Base-by-base conservation (phyloP, 108 stramenopile genomes). In the Parmales sp. region DNA sequence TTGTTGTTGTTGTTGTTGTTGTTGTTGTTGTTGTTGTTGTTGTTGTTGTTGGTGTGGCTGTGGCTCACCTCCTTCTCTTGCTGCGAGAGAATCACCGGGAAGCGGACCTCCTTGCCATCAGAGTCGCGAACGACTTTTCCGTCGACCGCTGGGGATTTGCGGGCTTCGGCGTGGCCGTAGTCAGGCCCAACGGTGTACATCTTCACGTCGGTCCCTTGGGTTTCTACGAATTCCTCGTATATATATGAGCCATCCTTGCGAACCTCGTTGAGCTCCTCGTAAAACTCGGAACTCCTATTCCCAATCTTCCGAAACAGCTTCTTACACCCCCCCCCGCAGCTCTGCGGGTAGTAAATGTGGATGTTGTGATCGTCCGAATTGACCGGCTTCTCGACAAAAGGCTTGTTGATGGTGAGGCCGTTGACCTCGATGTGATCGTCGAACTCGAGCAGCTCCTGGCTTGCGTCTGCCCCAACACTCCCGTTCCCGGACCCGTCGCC, bases 341-440 rank as follows among this genome's bases (percentile, higher is more conserved):
- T 83, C 19, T 87, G 79, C 0, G 95, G 98, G 70, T 97, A 99
- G 72, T 98, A 98, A 44, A 96, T 85, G 86, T 74, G 88, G 74
- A 99, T 90, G 78, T 96, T 97, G 74, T 99, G 98, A 77, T 99
- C 96, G 69, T 99, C 98, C 3, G 96, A 93, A 76, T 99, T 89
- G 5, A 95, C 95, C 1, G 98, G 98, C 79, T 99, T 99, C 74
- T 99, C 98, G 5, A 99, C 96, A 69, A 99, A 96, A 6, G 98
- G 98, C 74, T 99, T 99, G 82, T 97, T 74, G 51, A 99, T 89
- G 37, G 54, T 69, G 19, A 90, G 77, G n/a, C 94, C 93, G 69
- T 94, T 93, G 31, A 97, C 79, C 75, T 90, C 90, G 49, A 97
- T 92, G 69, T 88, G 90, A 77, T 97, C 96, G 51, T 97, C 96